Evolutionary conservation across 1,284 basidiomycete genomes (phyloP), one percentile per base, ranked within the genome.

Genomic region (Laetiporus sulphureus): DNA sequence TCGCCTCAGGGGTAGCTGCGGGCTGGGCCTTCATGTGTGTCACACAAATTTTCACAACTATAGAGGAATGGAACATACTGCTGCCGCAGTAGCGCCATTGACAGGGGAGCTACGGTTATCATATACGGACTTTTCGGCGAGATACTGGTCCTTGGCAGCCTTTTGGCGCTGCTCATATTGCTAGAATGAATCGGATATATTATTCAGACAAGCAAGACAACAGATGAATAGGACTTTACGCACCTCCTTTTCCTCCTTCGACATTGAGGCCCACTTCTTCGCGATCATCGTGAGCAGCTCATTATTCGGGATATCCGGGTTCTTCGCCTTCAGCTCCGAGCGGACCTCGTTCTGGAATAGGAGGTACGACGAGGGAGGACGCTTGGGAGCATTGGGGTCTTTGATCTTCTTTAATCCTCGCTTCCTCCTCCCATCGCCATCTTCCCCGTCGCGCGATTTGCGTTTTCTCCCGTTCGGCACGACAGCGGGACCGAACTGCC

Each of bases 331-430:
- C 55, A 90, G 70, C 49, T 77, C 67, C 48, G 81, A 77, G 56
- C 93, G 83, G 46, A 93, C 75, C 32, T 90, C 85, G 62, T 97
- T 97, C 66, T 97, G 95, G 75, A 88, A 99, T 54, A 96, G 72
- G 60, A 99, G 81, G 70, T 97, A 99, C 15, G 93, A 93, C 15
- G 91, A 91, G 16, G 93, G 77, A 20, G 95, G 92, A 13, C 92
- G 83, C 66, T 96, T 97, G 32, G 95, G 95, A 44, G 91, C 91
- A 61, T 92, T 86, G 25, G 92, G 92, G 61, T 99, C 94, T 62
- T 83, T 91, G 43, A 66, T 63, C 54, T 83, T 83, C 58, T 79
- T 84, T 12, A 32, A 50, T 57, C 56, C 53, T 52, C 65, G 60
- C 50, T 57, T 59, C 56, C 61, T 59, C 19, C 72, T 79, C 38